phyloP scores from a whole-genome alignment of 805 yeast species.

The Debaryomyces maramus region DNA sequence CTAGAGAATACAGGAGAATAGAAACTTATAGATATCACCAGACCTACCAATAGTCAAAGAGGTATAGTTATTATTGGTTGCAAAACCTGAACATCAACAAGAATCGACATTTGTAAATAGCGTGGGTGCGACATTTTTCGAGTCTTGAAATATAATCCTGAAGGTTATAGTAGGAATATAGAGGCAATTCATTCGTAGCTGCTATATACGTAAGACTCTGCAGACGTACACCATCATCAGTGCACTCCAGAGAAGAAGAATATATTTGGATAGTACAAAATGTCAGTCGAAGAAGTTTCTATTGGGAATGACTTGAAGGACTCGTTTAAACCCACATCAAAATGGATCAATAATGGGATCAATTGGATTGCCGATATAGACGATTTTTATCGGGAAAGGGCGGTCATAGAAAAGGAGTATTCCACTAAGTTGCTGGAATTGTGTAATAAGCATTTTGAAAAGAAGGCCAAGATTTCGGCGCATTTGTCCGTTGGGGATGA shows the following conservation, averaged over 20 bases:
- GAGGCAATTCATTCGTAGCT: too few relatives aligned
- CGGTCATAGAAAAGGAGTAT: conserved; percentile 81
- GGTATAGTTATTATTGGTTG: conserved; percentile 1
- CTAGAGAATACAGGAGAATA: too few relatives aligned
- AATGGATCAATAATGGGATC: conserved; percentile 76
- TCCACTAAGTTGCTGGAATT: conserved; percentile 63
- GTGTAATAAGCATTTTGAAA: conserved; percentile 67
- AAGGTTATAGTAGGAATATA: too few relatives aligned
- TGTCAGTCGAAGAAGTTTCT: conserved; percentile 27
- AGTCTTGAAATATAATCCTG: too few relatives aligned
- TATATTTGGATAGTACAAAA: conserved; percentile 4
- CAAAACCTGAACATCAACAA: neutral
- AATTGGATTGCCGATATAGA: conserved; percentile 79
- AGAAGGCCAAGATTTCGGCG: conserved; percentile 69
- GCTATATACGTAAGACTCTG: too few relatives aligned
- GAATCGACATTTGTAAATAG: neutral
- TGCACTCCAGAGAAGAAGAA: too few relatives aligned
- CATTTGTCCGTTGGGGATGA: conserved; percentile 82
- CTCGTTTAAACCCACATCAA: conserved; percentile 70
- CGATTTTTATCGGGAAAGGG: conserved; percentile 79
- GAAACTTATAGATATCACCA: too few relatives aligned
- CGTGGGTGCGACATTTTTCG: neutral
- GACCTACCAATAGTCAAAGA: too few relatives aligned
- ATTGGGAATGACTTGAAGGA: conserved; percentile 80
- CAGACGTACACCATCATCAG: too few relatives aligned